A percentile compares a stretch with the other conserved stretches of the same genome.
Evolutionary conservation across 1,284 basidiomycete genomes (phyloP).

Genomic region (Moesziomyces parantarcticus): DNA sequence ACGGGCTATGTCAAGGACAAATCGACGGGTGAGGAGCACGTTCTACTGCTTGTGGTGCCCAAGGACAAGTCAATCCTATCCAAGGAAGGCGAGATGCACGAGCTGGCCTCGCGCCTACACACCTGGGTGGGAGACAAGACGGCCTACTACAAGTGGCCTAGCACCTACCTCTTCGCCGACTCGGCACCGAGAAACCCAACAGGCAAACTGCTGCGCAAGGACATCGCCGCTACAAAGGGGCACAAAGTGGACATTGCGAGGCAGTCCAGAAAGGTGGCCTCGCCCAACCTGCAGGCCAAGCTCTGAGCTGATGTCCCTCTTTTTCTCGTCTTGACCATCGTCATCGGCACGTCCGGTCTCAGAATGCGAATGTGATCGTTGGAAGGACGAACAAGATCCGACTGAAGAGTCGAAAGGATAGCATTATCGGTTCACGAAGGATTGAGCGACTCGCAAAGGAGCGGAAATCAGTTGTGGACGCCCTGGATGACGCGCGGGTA

Average conservation of each 20-base stretch:
- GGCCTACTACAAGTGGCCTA: slow-evolving; percentile 54
- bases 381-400: too few relatives aligned
- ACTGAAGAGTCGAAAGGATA: too few relatives aligned
- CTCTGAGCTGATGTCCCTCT: slow-evolving; percentile 4
- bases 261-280: slow-evolving; percentile 16
- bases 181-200: slow-evolving; percentile 35
- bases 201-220: slow-evolving; percentile 48
- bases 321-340: not conserved
- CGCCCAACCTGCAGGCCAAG: slow-evolving; percentile 19
- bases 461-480: slow-evolving; percentile 27
- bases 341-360: not conserved
- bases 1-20: slow-evolving; percentile 30
- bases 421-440: not conserved
- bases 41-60: slow-evolving; percentile 40
- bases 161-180: slow-evolving; percentile 35
- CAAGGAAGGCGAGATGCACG: slow-evolving; percentile 22
- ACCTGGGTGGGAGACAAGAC: slow-evolving; percentile 44
- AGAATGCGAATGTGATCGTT: not conserved
- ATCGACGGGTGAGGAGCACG: slow-evolving; percentile 37
- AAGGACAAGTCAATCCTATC: slow-evolving; percentile 26
- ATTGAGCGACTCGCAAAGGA: not conserved
- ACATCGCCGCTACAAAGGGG: slow-evolving; percentile 25
- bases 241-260: slow-evolving; percentile 29
- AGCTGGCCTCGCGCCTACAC: slow-evolving; percentile 26
- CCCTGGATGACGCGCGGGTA: slow-evolving; percentile 67